Evolutionary conservation across 2,329 filamentous ascomycete species (phyloP), one percentile per base, ranked within the genome.

Genomic region (Monilinia laxa): DNA sequence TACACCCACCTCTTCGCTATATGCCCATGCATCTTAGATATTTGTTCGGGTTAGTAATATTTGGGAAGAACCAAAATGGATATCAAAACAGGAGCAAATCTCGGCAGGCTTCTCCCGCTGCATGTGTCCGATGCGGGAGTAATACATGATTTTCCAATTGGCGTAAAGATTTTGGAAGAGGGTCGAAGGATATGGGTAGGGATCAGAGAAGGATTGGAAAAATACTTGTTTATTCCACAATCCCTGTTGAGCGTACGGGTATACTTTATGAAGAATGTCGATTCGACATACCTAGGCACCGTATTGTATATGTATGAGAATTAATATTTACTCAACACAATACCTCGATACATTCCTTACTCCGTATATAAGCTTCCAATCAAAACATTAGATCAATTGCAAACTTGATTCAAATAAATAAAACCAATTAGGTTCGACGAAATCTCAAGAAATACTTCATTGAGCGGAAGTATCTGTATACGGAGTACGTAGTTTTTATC

Each of bases 71-170:
- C 11, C 35, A 42, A 20, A 35, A 62, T 59, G 18, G 45, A 23
- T 38, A 40, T 51, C 16, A 60, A 60, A 31, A 28, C 25, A 60
- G 11, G 49, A 53, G 14, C 23, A 58, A 54, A 42, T 54, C 47
- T 53, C 45, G 55, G 54, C 45, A 59, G 47, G 35, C n/a, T n/a
- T 40, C 63, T 65, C 63, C 63, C 47, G 63, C 55, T 65, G 63
- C 45, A 65, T 14, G 42, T 23, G 28, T 64, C 40, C 31, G 54
- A 58, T 51, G 14, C 16, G 57, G 53, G 45, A 53, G 47, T 23
- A 40, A 12, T 35, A 60, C 5, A 38, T n/a, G 18, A n/a, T 38
- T 23, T 59, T 40, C 12, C 47, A 28, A 65, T 60, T 60, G 55
- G 55, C 54, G 42, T 64, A 54, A n/a, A 28, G 62, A 25, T 12